phyloP scores from a whole-genome alignment of 257 asterid genomes.

The Nyctanthes arbortristis region DNA sequence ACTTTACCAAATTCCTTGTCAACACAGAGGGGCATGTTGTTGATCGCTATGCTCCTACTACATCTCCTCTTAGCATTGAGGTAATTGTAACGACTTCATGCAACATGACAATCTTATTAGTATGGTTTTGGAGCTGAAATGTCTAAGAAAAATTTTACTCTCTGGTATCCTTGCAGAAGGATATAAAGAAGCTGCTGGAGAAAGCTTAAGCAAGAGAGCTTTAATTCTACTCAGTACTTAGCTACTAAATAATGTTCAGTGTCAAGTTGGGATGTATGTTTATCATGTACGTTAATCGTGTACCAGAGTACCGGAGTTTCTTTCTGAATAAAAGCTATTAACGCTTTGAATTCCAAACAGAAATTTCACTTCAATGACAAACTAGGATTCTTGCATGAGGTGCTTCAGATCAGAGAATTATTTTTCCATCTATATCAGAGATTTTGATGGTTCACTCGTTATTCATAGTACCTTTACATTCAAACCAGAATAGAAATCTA shows the following conservation, averaged over 20 bases:
- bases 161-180: constrained; percentile 55
- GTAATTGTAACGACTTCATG: constrained; percentile 34
- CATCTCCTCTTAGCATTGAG: constrained; percentile 89
- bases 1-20: constrained; percentile 82
- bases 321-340: too few species aligned
- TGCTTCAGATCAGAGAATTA: too few species aligned
- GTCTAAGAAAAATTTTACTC: not conserved
- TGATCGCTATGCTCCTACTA: constrained; percentile 91
- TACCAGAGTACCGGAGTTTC: too few species aligned
- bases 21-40: constrained; percentile 81
- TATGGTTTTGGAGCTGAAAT: not conserved
- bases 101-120: not conserved
- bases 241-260: constrained; percentile 21
- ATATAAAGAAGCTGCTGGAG: constrained; percentile 71
- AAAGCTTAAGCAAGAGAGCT: constrained; percentile 25
- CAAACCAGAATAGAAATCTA: not conserved
- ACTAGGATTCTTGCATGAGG: too few species aligned
- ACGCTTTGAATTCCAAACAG: too few species aligned
- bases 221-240: not conserved
- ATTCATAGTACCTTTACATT: constrained; percentile 3
- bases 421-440: constrained; percentile 10
- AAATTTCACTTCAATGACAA: too few species aligned
- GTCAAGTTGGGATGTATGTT: constrained; percentile 7
- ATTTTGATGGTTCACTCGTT: constrained; percentile 18
- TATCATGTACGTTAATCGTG: too few species aligned